phyloP scores from a whole-genome alignment of 2,329 filamentous ascomycete genomes.

The Trichoderma breve region DNA sequence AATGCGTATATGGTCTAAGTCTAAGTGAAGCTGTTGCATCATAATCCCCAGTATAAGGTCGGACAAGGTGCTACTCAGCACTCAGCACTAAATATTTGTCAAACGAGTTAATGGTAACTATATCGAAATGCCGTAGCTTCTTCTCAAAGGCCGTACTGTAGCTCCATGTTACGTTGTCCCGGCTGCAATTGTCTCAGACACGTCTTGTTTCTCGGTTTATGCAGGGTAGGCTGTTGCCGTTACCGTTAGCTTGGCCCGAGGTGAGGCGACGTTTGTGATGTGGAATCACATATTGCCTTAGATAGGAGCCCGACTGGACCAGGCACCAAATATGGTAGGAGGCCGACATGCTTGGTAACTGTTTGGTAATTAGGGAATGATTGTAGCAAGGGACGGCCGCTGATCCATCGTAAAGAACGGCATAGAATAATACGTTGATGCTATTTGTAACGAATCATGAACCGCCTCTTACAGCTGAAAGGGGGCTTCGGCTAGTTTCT shows the following conservation, averaged over 20 bases:
- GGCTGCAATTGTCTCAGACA: neutral
- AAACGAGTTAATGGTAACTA: neutral
- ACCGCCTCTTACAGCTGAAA: neutral
- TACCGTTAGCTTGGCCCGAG: neutral
- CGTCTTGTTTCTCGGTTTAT: neutral
- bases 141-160: neutral
- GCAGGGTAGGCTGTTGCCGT: neutral
- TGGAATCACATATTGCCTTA: neutral
- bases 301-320: neutral
- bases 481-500: neutral
- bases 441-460: neutral
- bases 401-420: neutral
- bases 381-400: neutral
- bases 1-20: neutral
- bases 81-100: neutral
- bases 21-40: neutral
- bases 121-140: neutral
- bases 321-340: neutral
- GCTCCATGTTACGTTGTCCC: neutral
- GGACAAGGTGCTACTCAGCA: slow-evolving; percentile 7
- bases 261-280: slow-evolving; percentile 3
- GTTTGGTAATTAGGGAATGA: neutral
- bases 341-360: neutral
- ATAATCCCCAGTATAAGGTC: neutral
- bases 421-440: neutral